Evolutionary conservation across 1,284 basidiomycete species (phyloP).

Genomic region (Trichosporon asahii): DNA sequence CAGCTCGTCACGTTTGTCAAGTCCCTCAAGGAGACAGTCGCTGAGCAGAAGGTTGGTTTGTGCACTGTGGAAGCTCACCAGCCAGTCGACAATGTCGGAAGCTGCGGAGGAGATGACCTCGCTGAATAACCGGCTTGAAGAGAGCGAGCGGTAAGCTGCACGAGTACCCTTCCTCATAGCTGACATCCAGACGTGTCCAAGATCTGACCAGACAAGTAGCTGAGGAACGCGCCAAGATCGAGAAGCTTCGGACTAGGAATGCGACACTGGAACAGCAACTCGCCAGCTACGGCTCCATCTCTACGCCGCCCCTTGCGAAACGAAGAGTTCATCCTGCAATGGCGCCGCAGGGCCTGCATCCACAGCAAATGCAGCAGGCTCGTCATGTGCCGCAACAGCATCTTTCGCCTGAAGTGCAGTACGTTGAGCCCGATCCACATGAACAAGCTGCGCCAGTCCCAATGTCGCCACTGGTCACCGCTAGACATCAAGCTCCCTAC

Average conservation of each 20-base stretch:
- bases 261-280: background rate
- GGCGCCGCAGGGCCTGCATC: background rate
- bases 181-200: slow-evolving; percentile 7
- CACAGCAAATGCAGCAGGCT: background rate
- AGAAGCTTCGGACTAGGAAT: background rate
- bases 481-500: background rate
- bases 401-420: background rate
- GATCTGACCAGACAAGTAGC: slow-evolving; percentile 6
- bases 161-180: background rate
- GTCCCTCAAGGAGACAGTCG: slow-evolving; percentile 2
- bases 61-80: background rate
- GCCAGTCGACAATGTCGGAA: background rate
- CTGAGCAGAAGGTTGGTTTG: slow-evolving; percentile 13
- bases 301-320: background rate
- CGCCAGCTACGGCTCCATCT: background rate
- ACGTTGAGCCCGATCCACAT: background rate
- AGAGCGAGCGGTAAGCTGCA: background rate
- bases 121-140: background rate
- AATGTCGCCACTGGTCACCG: background rate
- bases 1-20: slow-evolving; percentile 13
- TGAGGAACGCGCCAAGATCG: background rate
- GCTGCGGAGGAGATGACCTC: background rate
- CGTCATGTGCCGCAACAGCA: background rate
- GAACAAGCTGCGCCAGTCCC: background rate
- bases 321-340: background rate